These are phyloP conservation scores for Saccharomycopsis vini DNA, from an alignment of 805 yeast species.

Conservation along the genomic window DNA sequence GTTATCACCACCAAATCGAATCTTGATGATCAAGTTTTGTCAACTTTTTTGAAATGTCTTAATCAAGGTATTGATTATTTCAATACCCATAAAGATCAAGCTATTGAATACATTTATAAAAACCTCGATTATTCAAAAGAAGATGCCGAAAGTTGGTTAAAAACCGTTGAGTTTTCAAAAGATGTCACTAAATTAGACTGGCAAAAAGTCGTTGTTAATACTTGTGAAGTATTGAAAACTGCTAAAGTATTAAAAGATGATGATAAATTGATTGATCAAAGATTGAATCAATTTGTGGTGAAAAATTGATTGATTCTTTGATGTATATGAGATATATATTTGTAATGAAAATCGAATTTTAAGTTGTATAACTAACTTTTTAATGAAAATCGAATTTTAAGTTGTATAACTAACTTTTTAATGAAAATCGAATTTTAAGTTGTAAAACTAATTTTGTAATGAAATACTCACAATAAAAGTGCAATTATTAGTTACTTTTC, in stretches of 20 bases:
- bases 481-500: too few species aligned
- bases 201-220: slow-evolving; percentile 41
- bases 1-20: slow-evolving; percentile 50
- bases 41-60: slow-evolving; percentile 42
- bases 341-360: too few species aligned
- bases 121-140: slow-evolving; percentile 67
- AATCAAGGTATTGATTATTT: slow-evolving; percentile 65
- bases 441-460: too few species aligned
- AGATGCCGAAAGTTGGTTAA: slow-evolving; percentile 77
- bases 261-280: too few species aligned
- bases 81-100: slow-evolving; percentile 49
- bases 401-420: too few species aligned
- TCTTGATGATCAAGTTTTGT: slow-evolving; percentile 26
- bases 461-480: too few species aligned
- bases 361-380: too few species aligned
- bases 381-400: too few species aligned
- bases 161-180: slow-evolving; percentile 60
- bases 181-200: slow-evolving; percentile 40
- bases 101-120: slow-evolving; percentile 51
- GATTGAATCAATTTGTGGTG: too few species aligned
- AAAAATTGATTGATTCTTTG: too few species aligned
- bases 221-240: slow-evolving; percentile 45
- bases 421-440: too few species aligned
- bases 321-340: too few species aligned
- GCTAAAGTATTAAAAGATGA: slow-evolving; percentile 49